Conservation (phyloP, 2,329 filamentous ascomycete genomes). For the Lachnellula subtilissima region DNA sequence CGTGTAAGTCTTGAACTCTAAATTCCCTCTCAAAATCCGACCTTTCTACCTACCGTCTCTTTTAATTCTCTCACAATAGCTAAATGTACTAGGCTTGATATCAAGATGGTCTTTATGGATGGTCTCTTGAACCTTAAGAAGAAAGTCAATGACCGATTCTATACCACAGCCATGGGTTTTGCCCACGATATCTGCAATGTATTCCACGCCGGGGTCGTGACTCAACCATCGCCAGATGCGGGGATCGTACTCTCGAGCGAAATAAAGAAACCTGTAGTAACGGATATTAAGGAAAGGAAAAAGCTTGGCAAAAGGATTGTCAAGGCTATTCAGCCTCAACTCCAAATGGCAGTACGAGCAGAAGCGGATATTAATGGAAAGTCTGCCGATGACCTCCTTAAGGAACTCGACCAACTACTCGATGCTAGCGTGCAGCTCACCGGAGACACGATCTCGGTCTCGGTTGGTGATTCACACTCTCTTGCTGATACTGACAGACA, state of each 20-base stretch:
- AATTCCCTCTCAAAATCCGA: neutral
- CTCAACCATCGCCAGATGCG: constrained; percentile 14
- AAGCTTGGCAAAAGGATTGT: constrained; percentile 86
- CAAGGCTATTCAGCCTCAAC: constrained; percentile 70
- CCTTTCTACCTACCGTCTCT: neutral
- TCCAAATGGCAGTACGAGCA: constrained; percentile 71
- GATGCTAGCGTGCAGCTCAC: constrained; percentile 57
- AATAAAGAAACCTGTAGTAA: constrained; percentile 31
- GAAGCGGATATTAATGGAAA: constrained; percentile 77
- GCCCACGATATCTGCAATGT: constrained; percentile 51
- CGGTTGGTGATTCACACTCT: constrained; percentile 37
- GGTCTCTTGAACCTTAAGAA: constrained; percentile 47
- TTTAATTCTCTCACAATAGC: constrained; percentile 24
- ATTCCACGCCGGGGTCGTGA: constrained; percentile 46
- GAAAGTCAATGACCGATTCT: constrained; percentile 49
- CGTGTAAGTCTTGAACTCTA: constrained; percentile 54
- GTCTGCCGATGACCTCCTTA: constrained; percentile 63
- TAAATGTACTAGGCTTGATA: constrained; percentile 54
- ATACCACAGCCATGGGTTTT: constrained; percentile 54
- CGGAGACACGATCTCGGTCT: constrained; percentile 37
- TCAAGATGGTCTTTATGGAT: constrained; percentile 52
- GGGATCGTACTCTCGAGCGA: constrained; percentile 29
- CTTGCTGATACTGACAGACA: constrained; percentile 39
- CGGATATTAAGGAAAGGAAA: constrained; percentile 75
- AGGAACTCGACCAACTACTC: constrained; percentile 69